Evolutionary conservation across 2,329 filamentous ascomycete species (phyloP), one percentile per base, ranked within the genome.

Genomic region (Penicillium sp.): DNA sequence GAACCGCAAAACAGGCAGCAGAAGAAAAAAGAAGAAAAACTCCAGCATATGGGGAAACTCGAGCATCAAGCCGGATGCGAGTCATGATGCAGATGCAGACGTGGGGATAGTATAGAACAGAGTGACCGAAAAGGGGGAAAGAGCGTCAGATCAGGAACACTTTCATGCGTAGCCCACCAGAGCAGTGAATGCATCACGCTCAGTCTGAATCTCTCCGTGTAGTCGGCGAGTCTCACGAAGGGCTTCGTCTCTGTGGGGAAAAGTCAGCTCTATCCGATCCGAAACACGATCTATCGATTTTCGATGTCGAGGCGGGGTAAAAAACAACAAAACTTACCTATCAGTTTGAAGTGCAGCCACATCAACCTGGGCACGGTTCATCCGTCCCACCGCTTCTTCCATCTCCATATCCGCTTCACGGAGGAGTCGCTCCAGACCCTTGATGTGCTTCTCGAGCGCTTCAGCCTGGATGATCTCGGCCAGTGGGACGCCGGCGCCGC

Each of bases 281-380:
- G 36, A 56, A 56, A 54, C 40, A 54, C 50, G 58, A 60, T 51
- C 40, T 29, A 46, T 58, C 55, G 55, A 52, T 14, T 50, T 47
- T 52, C 13, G n/a, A n/a, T n/a, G n/a, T n/a, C n/a, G n/a, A n/a
- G n/a, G n/a, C 18, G n/a, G 48, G 5, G n/a, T 11, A 45, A 21
- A 5, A 23, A 34, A 6, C 11, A 23, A 42, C 47, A 54, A 55
- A 58, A 53, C 67, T 56, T 70, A 77, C 76, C 75, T 75, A 59
- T 78, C 77, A 56, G 73, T 72, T 73, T 92, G 90, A 54, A 95
- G 79, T 68, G 90, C 84, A 67, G 89, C 85, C 52, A 94, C 90
- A 75, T 92, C 89, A 64, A 92, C 90, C 76, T 94, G 90, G 9
- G 90, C 89, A 63, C 81, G 80, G 74, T 91, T 93, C 87, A 95